A percentile compares a stretch with the other conserved stretches of the same genome.
Evolutionary conservation across 371 early-diverging fungal species (phyloP).

Genomic region (Mucor indicus): DNA sequence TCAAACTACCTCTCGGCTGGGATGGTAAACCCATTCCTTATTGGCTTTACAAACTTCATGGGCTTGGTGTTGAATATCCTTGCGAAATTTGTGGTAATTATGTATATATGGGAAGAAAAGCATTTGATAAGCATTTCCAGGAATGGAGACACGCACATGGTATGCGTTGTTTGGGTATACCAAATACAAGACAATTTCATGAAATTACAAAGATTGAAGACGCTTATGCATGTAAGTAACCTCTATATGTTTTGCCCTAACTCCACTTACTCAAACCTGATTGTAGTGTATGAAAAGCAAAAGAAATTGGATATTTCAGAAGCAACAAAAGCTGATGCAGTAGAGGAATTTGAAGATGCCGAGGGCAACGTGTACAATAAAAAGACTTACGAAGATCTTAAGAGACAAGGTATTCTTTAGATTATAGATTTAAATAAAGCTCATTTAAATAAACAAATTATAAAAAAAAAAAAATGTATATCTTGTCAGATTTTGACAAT

Average conservation of each 20-base stretch:
- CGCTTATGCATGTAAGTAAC: constrained; percentile 78
- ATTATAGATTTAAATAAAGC: background rate
- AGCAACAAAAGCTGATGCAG: constrained; percentile 65
- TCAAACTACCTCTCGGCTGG: constrained; percentile 96
- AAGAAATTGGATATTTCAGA: constrained; percentile 63
- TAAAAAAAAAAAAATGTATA: too few species aligned
- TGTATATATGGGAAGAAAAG: constrained; percentile 96
- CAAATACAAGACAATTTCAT: constrained; percentile 91
- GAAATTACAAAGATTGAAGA: constrained; percentile 93
- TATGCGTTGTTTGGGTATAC: constrained; percentile 92
- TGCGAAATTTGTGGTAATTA: constrained; percentile 98
- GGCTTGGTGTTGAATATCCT: constrained; percentile 90
- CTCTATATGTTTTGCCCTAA: background rate
- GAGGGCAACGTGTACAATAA: constrained; percentile 98
- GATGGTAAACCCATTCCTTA: constrained; percentile 99
- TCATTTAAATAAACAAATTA: too few species aligned
- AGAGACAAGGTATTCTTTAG: constrained; percentile 88
- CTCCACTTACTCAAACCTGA: background rate
- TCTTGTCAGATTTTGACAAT: too few species aligned
- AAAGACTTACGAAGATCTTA: constrained; percentile 95
- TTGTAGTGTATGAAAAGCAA: constrained; percentile 82
- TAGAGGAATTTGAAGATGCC: constrained; percentile 96
- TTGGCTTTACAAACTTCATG: constrained; percentile 98
- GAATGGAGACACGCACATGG: constrained; percentile 96
- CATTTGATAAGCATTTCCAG: constrained; percentile 95